Base-by-base conservation (phyloP, 805 yeast genomes). In the Alloascoidea hylecoeti region DNA sequence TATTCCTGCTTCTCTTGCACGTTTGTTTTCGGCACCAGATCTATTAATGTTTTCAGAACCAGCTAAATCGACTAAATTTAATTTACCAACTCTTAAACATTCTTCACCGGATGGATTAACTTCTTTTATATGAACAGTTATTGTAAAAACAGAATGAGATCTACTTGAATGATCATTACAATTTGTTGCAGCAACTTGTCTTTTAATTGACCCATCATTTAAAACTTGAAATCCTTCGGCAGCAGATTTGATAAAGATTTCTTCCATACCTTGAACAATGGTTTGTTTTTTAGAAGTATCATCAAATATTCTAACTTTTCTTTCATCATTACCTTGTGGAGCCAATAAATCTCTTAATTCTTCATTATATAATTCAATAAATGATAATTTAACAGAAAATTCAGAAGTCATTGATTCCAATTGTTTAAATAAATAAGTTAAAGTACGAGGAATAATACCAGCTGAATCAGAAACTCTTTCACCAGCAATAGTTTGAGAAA, bases 1-100 rank as follows among this genome's bases (percentile, higher is more conserved):
- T 15, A 84, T 74, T 0, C 96, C 96, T 0, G 96, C 95, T 52
- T 89, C 98, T 46, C 85, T 76, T 0, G 95, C 96, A 34, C 95
- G 66, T 51, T 75, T 79, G 46, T 81, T 76, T 16, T 73, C 66
- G 0, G 96, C 95, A 2, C 98, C 98, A 0, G 95, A 82, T 48
- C 85, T 64, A 44, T 65, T 71, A 39, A 89, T 78, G 52, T 88
- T 88, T 54, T 89, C 98, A 3, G 95, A 82, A 0, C 98, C 97
- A 0, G 97, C 98, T 45, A 89, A 64, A 60, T 89, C 97, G 4
- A 89, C 97, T 16, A 86, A 60, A 51, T 86, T 84, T 52, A 84
- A 67, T 49, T 83, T 84, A 4, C 85, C 77, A 33, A 64, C 57
- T 44, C 75, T 60, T 42, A 68, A 66, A 16, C 61, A 46, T 40